phyloP scores from a whole-genome alignment of 306 rosid genomes.

The Cercis canadensis region DNA sequence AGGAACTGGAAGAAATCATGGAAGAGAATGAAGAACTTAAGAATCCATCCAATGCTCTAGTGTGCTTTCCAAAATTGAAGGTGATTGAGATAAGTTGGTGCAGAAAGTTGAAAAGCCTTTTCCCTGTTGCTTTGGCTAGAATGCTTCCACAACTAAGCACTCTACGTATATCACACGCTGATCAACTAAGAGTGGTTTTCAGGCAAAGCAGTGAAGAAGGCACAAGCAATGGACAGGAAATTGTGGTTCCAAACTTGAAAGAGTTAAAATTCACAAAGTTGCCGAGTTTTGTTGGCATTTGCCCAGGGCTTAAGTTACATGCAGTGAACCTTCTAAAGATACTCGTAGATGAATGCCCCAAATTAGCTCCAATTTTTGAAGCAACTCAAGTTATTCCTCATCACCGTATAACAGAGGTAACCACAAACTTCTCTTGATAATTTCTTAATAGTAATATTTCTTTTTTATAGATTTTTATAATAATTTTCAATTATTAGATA shows the following conservation, averaged over 20 bases:
- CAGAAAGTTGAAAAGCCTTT: constrained; percentile 26
- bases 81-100: constrained; percentile 4
- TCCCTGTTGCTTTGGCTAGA: constrained; percentile 22
- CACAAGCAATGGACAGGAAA: neutral
- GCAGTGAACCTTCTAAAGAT: too few species aligned
- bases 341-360: too few species aligned
- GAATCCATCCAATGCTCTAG: neutral
- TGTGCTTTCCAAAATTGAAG: constrained; percentile 25
- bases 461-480: too few species aligned
- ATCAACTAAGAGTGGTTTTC: too few species aligned
- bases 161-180: constrained; percentile 19
- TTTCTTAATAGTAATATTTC: too few species aligned
- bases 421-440: too few species aligned
- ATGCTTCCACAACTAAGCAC: constrained; percentile 22
- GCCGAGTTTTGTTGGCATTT: constrained; percentile 14
- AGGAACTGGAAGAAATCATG: constrained; percentile 27
- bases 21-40: neutral
- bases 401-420: too few species aligned
- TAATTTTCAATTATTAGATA: too few species aligned
- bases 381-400: too few species aligned
- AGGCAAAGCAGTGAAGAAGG: neutral
- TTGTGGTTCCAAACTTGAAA: constrained; percentile 25
- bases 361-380: too few species aligned
- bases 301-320: too few species aligned
- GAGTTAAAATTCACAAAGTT: constrained; percentile 3